These are phyloP conservation scores for Hanseniaspora valbyensis DNA, from an alignment of 805 yeast species.

Conservation along the genomic window DNA sequence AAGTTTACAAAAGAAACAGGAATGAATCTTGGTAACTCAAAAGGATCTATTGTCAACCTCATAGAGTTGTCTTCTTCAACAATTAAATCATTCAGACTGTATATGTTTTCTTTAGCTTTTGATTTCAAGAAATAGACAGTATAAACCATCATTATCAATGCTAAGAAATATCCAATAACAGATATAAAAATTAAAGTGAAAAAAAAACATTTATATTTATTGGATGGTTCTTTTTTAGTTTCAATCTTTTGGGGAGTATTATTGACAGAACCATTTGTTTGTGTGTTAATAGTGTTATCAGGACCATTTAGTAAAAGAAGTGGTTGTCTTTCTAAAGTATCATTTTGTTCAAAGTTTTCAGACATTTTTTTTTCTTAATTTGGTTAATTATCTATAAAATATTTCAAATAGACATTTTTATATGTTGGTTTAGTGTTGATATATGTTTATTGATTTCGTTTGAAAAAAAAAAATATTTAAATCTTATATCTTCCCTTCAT, in stretches of 20 bases:
- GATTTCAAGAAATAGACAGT: neutral
- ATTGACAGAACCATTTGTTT: no score
- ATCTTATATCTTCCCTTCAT: no score
- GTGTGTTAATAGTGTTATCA: no score
- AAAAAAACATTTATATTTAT: neutral
- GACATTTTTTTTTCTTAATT: neutral
- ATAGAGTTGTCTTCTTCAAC: neutral
- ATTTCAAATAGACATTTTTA: no score
- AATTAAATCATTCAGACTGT: neutral
- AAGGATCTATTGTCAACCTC: neutral
- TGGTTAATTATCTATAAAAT: no score
- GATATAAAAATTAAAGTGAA: neutral
- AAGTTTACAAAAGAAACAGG: neutral
- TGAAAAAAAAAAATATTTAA: no score
- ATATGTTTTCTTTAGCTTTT: neutral
- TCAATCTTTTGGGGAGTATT: neutral
- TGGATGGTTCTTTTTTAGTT: neutral
- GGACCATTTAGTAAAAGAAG: neutral
- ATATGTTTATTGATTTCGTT: no score
- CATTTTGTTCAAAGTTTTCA: neutral
- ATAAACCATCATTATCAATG: neutral
- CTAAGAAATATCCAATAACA: neutral
- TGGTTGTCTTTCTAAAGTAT: neutral
- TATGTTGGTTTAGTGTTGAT: no score
- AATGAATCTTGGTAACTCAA: neutral